phyloP scores from a whole-genome alignment of 192 early-diverging fungal genomes.

The Linnemannia hyalina region DNA sequence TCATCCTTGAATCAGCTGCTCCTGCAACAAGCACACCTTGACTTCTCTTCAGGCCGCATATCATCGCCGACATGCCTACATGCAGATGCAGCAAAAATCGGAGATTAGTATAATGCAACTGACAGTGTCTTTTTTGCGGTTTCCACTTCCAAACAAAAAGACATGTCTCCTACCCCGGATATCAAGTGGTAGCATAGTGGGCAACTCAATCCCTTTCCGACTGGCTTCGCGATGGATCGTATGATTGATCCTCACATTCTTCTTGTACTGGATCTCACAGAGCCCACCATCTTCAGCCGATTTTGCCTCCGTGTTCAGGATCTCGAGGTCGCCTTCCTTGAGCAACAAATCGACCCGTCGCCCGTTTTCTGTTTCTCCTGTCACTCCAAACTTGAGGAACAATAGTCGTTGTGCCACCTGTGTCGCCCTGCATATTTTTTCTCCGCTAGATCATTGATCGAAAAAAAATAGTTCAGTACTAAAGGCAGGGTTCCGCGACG shows the following conservation, averaged over 20 bases:
- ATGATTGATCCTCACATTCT: constrained; percentile 20
- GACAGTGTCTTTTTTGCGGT: neutral
- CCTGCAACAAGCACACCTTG: constrained; percentile 13
- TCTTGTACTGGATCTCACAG: constrained; percentile 18
- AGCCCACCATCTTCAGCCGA: neutral
- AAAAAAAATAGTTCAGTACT: neutral
- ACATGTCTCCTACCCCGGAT: neutral
- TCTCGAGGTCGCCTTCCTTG: neutral
- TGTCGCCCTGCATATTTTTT: constrained; percentile 15
- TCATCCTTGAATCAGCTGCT: constrained; percentile 15
- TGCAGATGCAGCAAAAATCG: no score
- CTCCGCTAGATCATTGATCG: neutral
- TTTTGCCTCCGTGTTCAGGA: constrained; percentile 21
- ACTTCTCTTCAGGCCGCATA: constrained; percentile 6
- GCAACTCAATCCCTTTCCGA: neutral
- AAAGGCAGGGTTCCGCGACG: neutral
- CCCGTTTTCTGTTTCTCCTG: neutral
- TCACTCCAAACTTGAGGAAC: neutral
- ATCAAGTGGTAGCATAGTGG: constrained; percentile 9
- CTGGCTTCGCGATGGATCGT: neutral
- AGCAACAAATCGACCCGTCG: constrained; percentile 11
- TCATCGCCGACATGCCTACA: constrained; percentile 14
- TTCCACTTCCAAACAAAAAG: neutral
- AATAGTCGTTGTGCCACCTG: neutral
- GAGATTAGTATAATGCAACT: neutral